A percentile compares a stretch with the other conserved stretches of the same genome.
These are phyloP conservation scores for Yarrowia hollandica DNA, from an alignment of 805 yeast genomes.

Conservation along the genomic window DNA sequence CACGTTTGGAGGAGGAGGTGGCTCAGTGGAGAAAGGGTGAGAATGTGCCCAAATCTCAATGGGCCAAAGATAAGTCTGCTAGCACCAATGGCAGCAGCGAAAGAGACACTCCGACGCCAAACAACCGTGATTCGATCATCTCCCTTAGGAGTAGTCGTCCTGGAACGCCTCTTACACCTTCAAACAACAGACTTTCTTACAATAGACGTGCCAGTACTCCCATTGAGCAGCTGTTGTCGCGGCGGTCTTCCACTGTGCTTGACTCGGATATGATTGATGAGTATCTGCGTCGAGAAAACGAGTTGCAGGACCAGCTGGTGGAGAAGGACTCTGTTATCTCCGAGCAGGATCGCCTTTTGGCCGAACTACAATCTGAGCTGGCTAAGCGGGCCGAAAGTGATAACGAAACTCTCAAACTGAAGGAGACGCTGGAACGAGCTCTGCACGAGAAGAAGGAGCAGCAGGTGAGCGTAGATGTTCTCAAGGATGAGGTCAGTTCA, in stretches of 20 bases:
- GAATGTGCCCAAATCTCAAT: slow-evolving; percentile 36
- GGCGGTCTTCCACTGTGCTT: neutral
- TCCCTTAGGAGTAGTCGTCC: neutral
- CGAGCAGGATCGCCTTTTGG: slow-evolving; percentile 32
- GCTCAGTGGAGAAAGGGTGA: slow-evolving; percentile 43
- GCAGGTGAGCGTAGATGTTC: slow-evolving; percentile 31
- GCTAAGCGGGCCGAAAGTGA: neutral
- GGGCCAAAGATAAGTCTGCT: slow-evolving; percentile 33
- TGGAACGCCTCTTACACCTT: neutral
- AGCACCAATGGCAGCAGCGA: too few species aligned
- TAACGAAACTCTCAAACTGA: slow-evolving; percentile 28
- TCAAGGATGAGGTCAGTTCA: slow-evolving; percentile 33
- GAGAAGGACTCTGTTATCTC: slow-evolving; percentile 37
- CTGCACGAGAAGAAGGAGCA: slow-evolving; percentile 35
- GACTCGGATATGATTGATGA: slow-evolving; percentile 33
- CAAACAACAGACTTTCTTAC: neutral
- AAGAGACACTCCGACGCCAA: neutral
- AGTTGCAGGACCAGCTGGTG: slow-evolving; percentile 39
- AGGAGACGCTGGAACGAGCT: slow-evolving; percentile 33
- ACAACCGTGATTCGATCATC: slow-evolving; percentile 1
- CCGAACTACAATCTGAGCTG: slow-evolving; percentile 31
- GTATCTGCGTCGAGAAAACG: slow-evolving; percentile 39
- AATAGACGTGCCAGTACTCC: slow-evolving; percentile 7
- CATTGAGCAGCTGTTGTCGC: slow-evolving; percentile 5
- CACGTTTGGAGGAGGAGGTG: slow-evolving; percentile 48